phyloP scores from a whole-genome alignment of 345 rosid species.

The Kernera saxatilis region DNA sequence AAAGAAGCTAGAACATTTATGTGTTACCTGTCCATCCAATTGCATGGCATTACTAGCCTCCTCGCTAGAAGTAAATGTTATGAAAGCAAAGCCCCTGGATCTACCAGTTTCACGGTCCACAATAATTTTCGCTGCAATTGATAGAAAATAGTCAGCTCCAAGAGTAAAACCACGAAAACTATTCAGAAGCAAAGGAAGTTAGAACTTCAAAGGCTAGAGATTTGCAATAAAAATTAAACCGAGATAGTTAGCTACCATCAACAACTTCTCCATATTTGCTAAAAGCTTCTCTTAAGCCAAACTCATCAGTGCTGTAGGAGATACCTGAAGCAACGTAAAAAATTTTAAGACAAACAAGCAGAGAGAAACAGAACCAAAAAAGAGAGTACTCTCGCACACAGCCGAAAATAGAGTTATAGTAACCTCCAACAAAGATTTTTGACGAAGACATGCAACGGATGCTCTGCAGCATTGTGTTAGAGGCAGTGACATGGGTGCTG shows the following conservation, averaged over 20 bases:
- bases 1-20: neutral
- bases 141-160: neutral
- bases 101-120: constrained; percentile 86
- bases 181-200: neutral
- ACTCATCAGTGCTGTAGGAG: constrained; percentile 67
- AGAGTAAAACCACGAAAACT: neutral
- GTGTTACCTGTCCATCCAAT: constrained; percentile 84
- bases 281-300: constrained; percentile 62
- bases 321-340: constrained; percentile 50
- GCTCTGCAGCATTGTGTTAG: constrained; percentile 55
- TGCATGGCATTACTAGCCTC: constrained; percentile 87
- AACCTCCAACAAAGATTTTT: constrained; percentile 88
- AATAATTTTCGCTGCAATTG: constrained; percentile 66
- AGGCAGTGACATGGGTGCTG: constrained; percentile 32
- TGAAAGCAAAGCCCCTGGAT: constrained; percentile 90
- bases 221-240: constrained; percentile 33
- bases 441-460: constrained; percentile 78
- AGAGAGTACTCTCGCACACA: neutral
- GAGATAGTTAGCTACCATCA: constrained; percentile 48
- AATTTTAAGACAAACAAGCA: neutral
- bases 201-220: constrained; percentile 29
- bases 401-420: neutral
- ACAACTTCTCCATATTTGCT: constrained; percentile 80
- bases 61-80: constrained; percentile 59
- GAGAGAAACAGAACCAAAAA: neutral